Percentiles rank a stretch among this genome's conserved stretches.
phyloP scores from a whole-genome alignment of 192 early-diverging fungal species.

The Coemansia sp. region DNA sequence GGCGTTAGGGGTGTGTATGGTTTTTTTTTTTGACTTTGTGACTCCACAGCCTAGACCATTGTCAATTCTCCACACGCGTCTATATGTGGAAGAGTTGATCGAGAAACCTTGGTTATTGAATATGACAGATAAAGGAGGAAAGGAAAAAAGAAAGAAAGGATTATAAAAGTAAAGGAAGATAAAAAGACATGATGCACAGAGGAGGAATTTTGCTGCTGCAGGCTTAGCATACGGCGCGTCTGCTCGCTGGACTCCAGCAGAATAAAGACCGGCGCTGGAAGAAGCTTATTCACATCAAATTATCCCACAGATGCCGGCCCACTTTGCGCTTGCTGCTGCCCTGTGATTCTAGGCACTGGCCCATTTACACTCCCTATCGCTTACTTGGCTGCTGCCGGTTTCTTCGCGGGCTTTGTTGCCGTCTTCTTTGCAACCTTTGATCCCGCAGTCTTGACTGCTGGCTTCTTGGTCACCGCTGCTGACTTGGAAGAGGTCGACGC shows the following conservation, averaged over 20 bases:
- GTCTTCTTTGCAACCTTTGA: constrained; percentile 17
- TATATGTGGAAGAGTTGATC: background rate
- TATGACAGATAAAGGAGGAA: constrained; percentile 6
- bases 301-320: constrained; percentile 10
- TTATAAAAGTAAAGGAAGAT: constrained; percentile 6
- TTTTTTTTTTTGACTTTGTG: too few relatives aligned
- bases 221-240: too few relatives aligned
- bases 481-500: too few relatives aligned
- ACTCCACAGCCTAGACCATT: too few relatives aligned
- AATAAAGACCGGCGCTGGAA: background rate
- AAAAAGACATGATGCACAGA: constrained; percentile 22
- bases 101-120: background rate
- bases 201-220: background rate
- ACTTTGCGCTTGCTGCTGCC: too few relatives aligned
- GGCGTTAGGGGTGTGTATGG: too few relatives aligned
- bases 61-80: too few relatives aligned
- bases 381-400: constrained; percentile 11
- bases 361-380: constrained; percentile 1
- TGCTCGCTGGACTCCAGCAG: too few relatives aligned
- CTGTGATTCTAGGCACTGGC: too few relatives aligned
- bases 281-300: constrained; percentile 11
- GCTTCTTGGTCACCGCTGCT: constrained; percentile 20
- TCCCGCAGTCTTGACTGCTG: constrained; percentile 13
- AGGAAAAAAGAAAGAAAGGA: constrained; percentile 18
- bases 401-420: constrained; percentile 13